A percentile compares a stretch with the other conserved stretches of the same genome.
phyloP scores from a whole-genome alignment of 2,329 filamentous ascomycete genomes.

The Fusarium nematophilum region DNA sequence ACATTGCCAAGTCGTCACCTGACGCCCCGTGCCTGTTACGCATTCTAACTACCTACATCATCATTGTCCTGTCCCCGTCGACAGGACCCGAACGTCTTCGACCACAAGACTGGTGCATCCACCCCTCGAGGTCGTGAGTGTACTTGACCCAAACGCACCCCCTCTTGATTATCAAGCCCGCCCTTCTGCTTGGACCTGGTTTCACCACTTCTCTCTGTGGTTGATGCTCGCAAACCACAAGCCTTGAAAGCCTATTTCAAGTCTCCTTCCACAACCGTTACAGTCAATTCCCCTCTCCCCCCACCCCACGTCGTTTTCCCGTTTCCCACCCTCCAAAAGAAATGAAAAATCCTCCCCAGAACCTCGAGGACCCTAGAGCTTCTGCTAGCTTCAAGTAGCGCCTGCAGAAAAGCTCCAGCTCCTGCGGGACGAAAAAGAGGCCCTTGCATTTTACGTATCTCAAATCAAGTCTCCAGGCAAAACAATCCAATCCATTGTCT shows the following conservation, averaged over 20 bases:
- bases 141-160: too few species aligned
- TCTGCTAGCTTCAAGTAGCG: constrained; percentile 4
- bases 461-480: not conserved
- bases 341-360: not conserved
- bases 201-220: not conserved
- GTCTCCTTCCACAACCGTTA: not conserved
- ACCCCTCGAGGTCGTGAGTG: too few species aligned
- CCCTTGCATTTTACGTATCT: constrained; percentile 4
- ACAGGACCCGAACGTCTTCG: too few species aligned
- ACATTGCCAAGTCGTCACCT: constrained; percentile 36
- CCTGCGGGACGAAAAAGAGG: constrained; percentile 1
- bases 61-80: not conserved
- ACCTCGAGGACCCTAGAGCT: constrained; percentile 5
- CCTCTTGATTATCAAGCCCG: too few species aligned
- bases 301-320: not conserved
- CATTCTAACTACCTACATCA: constrained; percentile 11
- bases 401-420: not conserved
- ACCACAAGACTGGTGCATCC: too few species aligned
- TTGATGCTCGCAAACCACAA: not conserved
- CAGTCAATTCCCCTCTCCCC: not conserved
- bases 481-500: constrained; percentile 4
- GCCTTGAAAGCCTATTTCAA: not conserved
- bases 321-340: not conserved
- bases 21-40: constrained; percentile 25
- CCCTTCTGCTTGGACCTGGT: not conserved